Conservation (phyloP, 768 basidiomycete species). For the Suillus cothurnatus region DNA sequence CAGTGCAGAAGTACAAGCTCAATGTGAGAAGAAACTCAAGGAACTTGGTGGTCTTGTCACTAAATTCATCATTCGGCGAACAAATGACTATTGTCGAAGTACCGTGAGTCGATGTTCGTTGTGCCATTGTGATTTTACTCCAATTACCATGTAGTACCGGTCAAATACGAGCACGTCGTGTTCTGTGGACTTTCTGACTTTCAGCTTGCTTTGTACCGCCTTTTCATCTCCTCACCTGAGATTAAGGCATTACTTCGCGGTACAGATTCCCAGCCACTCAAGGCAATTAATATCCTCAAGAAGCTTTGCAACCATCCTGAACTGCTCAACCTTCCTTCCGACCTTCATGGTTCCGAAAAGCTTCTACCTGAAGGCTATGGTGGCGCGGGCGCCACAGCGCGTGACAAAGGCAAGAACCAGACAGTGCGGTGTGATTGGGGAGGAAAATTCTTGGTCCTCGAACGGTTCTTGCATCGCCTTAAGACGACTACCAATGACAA, state of each 20-base stretch:
- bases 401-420: slow-evolving; percentile 43
- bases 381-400: slow-evolving; percentile 49
- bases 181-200: slow-evolving; percentile 87
- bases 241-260: slow-evolving; percentile 90
- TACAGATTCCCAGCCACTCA: slow-evolving; percentile 88
- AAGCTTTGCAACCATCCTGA: slow-evolving; percentile 97
- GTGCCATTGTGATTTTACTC: slow-evolving; percentile 6
- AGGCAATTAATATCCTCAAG: slow-evolving; percentile 92
- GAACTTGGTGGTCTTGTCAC: slow-evolving; percentile 86
- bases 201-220: slow-evolving; percentile 81
- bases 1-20: slow-evolving; percentile 72
- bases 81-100: slow-evolving; percentile 96
- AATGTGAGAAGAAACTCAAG: slow-evolving; percentile 87
- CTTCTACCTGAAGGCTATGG: slow-evolving; percentile 81
- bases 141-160: slow-evolving; percentile 67
- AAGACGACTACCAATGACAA: slow-evolving; percentile 85
- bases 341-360: slow-evolving; percentile 79
- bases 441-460: slow-evolving; percentile 92
- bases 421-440: slow-evolving; percentile 79
- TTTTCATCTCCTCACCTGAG: slow-evolving; percentile 91
- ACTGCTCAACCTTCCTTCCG: slow-evolving; percentile 80
- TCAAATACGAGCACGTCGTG: slow-evolving; percentile 98
- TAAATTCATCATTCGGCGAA: slow-evolving; percentile 93
- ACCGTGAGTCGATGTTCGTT: slow-evolving; percentile 56
- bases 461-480: slow-evolving; percentile 86